Evolutionary conservation across 345 rosid genomes (phyloP), one percentile per base, ranked within the genome.

Genomic region (Heritiera littoralis): DNA sequence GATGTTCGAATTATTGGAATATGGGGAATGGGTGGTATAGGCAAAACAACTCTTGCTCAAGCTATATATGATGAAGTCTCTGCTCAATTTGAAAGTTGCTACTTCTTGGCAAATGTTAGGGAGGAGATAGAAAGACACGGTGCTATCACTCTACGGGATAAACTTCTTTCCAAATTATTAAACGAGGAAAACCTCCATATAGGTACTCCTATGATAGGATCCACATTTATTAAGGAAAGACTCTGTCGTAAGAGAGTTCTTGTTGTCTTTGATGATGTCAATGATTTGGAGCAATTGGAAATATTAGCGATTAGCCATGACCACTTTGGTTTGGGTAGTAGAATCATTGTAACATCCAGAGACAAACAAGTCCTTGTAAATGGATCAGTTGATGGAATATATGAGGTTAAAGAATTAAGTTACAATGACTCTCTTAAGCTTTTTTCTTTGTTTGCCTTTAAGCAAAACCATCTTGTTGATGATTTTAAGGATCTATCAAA

Each of bases 381-480:
- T 72, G 40, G 45, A 30, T 15, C 7, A 9, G 46, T 30, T 30
- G 46, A 72, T 52, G 6, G 7, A 5, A 49, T 74, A 23, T 80
- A 74, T 2, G 41, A 72, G 38, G 58, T 61, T 7, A 18, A 73
- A 64, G 52, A 9, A 9, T 66, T 83, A 59, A 12, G 17, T 41
- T 10, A 38, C 1, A 7, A 59, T 3, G 56, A 72, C 59, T 51
- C 86, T 2, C 56, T 80, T 17, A 60, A 74, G 10, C 83, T 83
- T 9, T 80, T 83, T 32, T 51, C 55, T 14, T 41, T 14, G 10
- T 2, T 74, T 66, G 86, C 86, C 9, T 83, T 73, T 9, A 56
- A n/a, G 68, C 12, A 58, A 20, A 32, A 28, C 32, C 56, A 66
- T 12, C 46, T 58, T 6, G 3, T 32, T 12, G 14, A 49, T 7